Evolutionary conservation across 371 early-diverging fungal genomes (phyloP).

Genomic region (Basidiobolus heterosporus): DNA sequence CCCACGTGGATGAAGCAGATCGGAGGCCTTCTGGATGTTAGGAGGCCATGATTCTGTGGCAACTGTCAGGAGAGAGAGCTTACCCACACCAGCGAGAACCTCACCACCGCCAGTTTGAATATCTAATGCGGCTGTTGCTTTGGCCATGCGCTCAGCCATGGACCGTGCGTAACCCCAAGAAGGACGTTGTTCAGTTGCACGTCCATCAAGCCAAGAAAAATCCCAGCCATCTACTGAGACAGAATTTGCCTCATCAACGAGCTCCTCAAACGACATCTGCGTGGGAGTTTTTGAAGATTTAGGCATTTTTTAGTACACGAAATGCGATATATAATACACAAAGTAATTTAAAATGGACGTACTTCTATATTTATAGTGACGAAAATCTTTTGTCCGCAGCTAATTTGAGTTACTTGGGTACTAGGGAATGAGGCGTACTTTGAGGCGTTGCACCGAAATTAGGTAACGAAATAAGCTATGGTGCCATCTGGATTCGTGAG

Average conservation of each 20-base stretch:
- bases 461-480: no score
- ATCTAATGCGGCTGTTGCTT: constrained; percentile 8
- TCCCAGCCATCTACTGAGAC: constrained; percentile 7
- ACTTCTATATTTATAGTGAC: no score
- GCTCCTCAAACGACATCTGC: constrained; percentile 5
- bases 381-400: no score
- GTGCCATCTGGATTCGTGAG: no score
- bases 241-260: constrained; percentile 6
- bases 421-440: no score
- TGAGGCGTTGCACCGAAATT: no score
- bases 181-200: constrained; percentile 6
- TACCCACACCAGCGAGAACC: constrained; percentile 7
- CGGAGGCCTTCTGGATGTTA: constrained; percentile 13
- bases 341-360: no score
- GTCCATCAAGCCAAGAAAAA: constrained; percentile 11
- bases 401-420: no score
- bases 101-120: constrained; percentile 12
- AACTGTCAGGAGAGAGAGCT: constrained; percentile 4
- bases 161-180: constrained; percentile 10
- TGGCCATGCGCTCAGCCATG: constrained; percentile 8
- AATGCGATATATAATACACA: no score
- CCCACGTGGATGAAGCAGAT: constrained; percentile 16
- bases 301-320: no score
- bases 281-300: background rate
- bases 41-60: constrained; percentile 14